Conservation (phyloP, 2,329 filamentous ascomycete genomes). For the Beauveria brongniartii region DNA sequence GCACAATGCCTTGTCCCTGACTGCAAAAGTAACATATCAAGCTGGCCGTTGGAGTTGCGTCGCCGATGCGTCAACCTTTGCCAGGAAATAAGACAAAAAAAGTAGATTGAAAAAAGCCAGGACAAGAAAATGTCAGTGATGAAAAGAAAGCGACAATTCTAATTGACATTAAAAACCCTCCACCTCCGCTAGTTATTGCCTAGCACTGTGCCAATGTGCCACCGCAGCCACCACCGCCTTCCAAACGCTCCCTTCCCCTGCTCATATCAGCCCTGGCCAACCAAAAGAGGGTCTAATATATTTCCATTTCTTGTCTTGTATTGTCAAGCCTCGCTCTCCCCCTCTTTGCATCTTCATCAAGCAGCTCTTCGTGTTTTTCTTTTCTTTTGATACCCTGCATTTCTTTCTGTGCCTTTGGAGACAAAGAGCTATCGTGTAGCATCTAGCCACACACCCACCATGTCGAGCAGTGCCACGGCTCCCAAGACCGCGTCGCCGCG, state of each 20-base stretch:
- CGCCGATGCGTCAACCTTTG: no score
- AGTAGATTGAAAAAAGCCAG: no score
- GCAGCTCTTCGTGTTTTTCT: background rate
- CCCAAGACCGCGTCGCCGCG: slow-evolving; percentile 29
- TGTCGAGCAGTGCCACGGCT: slow-evolving; percentile 6
- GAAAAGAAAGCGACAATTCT: no score
- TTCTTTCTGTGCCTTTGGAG: background rate
- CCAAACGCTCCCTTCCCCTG: background rate
- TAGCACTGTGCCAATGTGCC: background rate
- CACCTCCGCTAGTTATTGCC: background rate
- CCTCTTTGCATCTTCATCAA: slow-evolving; percentile 8
- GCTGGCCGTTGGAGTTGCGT: no score
- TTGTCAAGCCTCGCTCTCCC: slow-evolving; percentile 2
- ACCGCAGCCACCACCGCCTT: background rate
- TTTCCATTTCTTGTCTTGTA: background rate
- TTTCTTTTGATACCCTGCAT: slow-evolving; percentile 7
- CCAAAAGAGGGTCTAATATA: slow-evolving; percentile 6
- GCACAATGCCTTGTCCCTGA: no score
- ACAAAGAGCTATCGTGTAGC: background rate
- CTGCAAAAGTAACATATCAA: no score
- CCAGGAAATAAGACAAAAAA: no score
- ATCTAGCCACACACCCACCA: slow-evolving; percentile 2
- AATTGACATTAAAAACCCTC: background rate
- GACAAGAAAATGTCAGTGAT: background rate
- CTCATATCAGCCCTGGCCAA: background rate